Conservation (phyloP, 163 green algal species). For the Scenedesmus sp. region DNA sequence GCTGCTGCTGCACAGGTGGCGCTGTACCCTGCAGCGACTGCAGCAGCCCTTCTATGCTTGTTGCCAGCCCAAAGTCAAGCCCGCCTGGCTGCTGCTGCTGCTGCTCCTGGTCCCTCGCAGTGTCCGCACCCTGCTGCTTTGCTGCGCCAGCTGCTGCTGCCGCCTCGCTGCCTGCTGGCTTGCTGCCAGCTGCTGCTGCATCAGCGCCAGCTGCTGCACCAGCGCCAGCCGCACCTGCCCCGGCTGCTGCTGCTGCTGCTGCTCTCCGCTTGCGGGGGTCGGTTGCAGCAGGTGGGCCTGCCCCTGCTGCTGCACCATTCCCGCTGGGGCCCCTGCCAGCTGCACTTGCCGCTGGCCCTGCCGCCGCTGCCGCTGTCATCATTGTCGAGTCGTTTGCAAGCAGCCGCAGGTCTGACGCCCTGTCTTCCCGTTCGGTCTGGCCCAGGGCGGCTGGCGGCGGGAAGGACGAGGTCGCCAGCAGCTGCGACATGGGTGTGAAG, state of each 20-base stretch:
- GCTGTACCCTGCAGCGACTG: constrained; percentile 23
- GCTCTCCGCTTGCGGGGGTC: constrained; percentile 6
- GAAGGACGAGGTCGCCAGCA: background rate
- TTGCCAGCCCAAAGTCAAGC: background rate
- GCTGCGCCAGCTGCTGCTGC: constrained; percentile 14
- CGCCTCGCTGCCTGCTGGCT: background rate
- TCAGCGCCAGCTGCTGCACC: background rate
- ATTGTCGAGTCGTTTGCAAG: constrained; percentile 32
- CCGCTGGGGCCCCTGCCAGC: background rate
- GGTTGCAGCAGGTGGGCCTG: background rate
- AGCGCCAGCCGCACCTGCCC: background rate
- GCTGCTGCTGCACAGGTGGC: constrained; percentile 25
- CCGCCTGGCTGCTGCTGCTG: background rate
- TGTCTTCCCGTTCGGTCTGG: constrained; percentile 26
- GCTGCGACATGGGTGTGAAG: background rate
- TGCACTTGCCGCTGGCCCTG: background rate
- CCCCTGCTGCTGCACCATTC: background rate
- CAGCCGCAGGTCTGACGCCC: constrained; percentile 42
- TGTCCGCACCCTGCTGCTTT: background rate
- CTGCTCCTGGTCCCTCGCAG: background rate
- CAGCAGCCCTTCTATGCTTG: constrained; percentile 16
- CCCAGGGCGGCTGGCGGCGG: constrained; percentile 18
- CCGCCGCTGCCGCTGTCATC: constrained; percentile 5
- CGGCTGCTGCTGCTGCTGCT: constrained; percentile 17
- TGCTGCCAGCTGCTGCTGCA: background rate